phyloP scores from a whole-genome alignment of 768 basidiomycete species.

The Rhodosporidiobolus odoratus region DNA sequence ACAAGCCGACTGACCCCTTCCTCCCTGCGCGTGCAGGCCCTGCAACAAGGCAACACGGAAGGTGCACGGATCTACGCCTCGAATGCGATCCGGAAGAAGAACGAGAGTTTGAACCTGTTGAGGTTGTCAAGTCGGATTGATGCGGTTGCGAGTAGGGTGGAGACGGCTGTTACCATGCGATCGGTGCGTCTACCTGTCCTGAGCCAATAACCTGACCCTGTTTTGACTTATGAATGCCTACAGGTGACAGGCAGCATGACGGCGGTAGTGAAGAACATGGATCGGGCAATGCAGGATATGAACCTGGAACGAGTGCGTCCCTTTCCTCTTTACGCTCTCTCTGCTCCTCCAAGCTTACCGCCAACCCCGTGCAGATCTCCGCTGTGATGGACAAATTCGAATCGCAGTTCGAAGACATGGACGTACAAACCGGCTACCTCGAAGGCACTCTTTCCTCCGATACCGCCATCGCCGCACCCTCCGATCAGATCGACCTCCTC shows the following conservation, averaged over 20 bases:
- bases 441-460: conserved; percentile 92
- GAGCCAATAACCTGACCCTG: no score
- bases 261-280: conserved; percentile 94
- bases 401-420: conserved; percentile 87
- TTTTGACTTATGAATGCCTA: background rate
- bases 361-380: conserved; percentile 65
- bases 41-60: conserved; percentile 93
- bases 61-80: conserved; percentile 97
- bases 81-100: conserved; percentile 98
- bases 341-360: background rate
- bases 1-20: background rate
- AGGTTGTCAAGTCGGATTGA: conserved; percentile 75
- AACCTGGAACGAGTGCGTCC: conserved; percentile 82
- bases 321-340: background rate
- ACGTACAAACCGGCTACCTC: conserved; percentile 97
- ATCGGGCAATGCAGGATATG: conserved; percentile 98
- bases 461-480: conserved; percentile 85
- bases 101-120: conserved; percentile 82
- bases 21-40: conserved; percentile 58
- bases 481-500: conserved; percentile 91
- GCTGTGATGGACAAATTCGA: conserved; percentile 99
- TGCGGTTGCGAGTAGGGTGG: conserved; percentile 91
- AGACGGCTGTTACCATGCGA: conserved; percentile 97
- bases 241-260: conserved; percentile 94
- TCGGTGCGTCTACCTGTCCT: conserved; percentile 34